A percentile compares a stretch with the other conserved stretches of the same genome.
These are phyloP conservation scores for Bombardia bombarda DNA, from an alignment of 495 filamentous ascomycete genomes.

Conservation along the genomic window DNA sequence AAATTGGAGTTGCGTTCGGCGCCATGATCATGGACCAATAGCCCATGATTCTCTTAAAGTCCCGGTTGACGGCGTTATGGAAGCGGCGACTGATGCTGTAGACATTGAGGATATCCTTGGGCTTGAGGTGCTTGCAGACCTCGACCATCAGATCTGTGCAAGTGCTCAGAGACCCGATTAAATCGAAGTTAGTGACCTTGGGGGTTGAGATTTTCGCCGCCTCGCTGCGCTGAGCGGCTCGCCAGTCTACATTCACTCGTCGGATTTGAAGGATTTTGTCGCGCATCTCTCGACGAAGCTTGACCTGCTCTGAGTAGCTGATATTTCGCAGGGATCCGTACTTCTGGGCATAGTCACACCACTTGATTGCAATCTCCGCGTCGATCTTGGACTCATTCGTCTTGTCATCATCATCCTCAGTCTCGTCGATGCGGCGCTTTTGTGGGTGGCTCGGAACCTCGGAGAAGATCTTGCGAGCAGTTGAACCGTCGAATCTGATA, in stretches of 20 bases:
- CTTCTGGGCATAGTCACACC: too few relatives aligned
- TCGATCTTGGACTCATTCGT: background rate
- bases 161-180: constrained; percentile 41
- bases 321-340: too few relatives aligned
- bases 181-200: constrained; percentile 26
- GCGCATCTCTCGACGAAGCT: too few relatives aligned
- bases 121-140: constrained; percentile 40
- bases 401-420: background rate
- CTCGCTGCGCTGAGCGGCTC: background rate
- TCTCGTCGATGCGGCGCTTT: background rate
- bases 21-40: constrained; percentile 25
- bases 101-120: constrained; percentile 44
- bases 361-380: background rate
- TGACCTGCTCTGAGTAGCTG: too few relatives aligned
- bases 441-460: too few relatives aligned
- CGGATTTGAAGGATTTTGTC: too few relatives aligned
- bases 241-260: too few relatives aligned
- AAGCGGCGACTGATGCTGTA: constrained; percentile 51
- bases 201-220: background rate
- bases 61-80: constrained; percentile 40
- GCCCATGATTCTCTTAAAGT: constrained; percentile 31
- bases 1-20: constrained; percentile 38
- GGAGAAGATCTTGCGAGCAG: constrained; percentile 3
- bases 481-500: background rate
- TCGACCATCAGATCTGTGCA: constrained; percentile 42